These are phyloP conservation scores for Aspergillus hortae DNA, from an alignment of 2,329 filamentous ascomycete species.

Conservation along the genomic window DNA sequence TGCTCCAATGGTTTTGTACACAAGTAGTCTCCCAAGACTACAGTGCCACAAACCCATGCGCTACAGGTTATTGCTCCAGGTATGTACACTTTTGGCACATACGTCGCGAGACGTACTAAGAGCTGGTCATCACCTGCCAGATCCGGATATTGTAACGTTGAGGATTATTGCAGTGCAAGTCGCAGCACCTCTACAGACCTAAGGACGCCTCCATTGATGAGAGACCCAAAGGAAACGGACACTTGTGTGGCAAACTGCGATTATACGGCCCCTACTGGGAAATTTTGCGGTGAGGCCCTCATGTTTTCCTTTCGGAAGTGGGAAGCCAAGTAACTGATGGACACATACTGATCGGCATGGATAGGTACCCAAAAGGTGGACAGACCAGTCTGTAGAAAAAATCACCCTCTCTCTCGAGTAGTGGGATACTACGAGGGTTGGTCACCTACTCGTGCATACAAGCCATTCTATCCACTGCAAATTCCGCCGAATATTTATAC, in stretches of 20 bases:
- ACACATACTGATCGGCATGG: background rate
- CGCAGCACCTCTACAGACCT: background rate
- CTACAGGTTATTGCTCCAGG: background rate
- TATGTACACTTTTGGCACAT: background rate
- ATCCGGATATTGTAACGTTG: background rate
- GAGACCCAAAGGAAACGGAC: background rate
- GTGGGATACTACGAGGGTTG: slow-evolving; percentile 39
- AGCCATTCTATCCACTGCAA: slow-evolving; percentile 9
- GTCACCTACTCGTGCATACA: slow-evolving; percentile 19
- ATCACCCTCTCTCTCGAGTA: slow-evolving; percentile 1
- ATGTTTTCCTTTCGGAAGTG: no score
- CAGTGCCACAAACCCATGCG: background rate
- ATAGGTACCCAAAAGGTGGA: slow-evolving; percentile 2
- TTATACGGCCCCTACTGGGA: background rate
- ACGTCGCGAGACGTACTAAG: background rate
- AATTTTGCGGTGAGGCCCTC: slow-evolving; percentile 6
- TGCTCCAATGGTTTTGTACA: no score
- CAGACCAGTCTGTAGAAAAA: background rate
- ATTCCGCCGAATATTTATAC: slow-evolving; percentile 12
- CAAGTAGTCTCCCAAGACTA: background rate
- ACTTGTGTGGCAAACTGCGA: background rate
- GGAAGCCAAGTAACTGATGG: background rate
- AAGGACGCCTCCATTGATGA: background rate
- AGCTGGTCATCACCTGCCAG: background rate
- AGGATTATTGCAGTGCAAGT: background rate